These are phyloP conservation scores for Syncephalastrum monosporum DNA, from an alignment of 371 early-diverging fungal genomes.

Conservation along the genomic window DNA sequence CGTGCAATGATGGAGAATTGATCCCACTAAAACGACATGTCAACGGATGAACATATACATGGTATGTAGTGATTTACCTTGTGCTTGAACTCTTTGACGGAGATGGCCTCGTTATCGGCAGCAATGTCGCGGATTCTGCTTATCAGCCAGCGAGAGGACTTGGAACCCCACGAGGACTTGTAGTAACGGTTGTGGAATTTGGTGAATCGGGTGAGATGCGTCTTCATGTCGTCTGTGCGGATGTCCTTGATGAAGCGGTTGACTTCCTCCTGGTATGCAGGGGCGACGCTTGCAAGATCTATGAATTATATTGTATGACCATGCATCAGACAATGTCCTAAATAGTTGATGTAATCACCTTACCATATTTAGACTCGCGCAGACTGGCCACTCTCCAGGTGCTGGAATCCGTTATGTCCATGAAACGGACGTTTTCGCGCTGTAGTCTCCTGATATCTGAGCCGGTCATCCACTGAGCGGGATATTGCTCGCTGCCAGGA, in stretches of 20 bases:
- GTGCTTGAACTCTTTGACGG: conserved; percentile 77
- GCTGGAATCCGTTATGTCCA: conserved; percentile 85
- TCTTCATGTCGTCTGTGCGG: conserved; percentile 60
- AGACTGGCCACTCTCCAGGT: conserved; percentile 11
- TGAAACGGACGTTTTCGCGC: conserved; percentile 66
- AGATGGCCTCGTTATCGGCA: conserved; percentile 50
- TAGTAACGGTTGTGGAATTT: conserved; percentile 90
- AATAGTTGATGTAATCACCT: background rate
- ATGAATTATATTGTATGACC: conserved; percentile 19
- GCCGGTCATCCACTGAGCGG: conserved; percentile 60
- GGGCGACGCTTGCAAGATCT: conserved; percentile 33
- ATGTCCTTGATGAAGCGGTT: conserved; percentile 55
- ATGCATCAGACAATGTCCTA: conserved; percentile 7
- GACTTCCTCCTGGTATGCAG: conserved; percentile 55
- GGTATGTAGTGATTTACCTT: conserved; percentile 16
- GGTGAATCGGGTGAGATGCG: conserved; percentile 68
- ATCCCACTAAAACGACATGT: conserved; percentile 29
- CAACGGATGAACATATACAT: background rate
- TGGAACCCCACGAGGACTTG: conserved; percentile 67
- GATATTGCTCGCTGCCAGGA: conserved; percentile 3
- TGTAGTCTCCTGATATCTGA: conserved; percentile 66
- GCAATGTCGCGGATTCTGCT: conserved; percentile 57
- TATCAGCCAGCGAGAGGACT: conserved; percentile 79
- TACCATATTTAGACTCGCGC: background rate
- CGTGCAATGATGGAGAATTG: conserved; percentile 60